A percentile compares a stretch with the other conserved stretches of the same genome.
phyloP scores from a whole-genome alignment of 805 yeast genomes.

The Yamadazyma laniorum region DNA sequence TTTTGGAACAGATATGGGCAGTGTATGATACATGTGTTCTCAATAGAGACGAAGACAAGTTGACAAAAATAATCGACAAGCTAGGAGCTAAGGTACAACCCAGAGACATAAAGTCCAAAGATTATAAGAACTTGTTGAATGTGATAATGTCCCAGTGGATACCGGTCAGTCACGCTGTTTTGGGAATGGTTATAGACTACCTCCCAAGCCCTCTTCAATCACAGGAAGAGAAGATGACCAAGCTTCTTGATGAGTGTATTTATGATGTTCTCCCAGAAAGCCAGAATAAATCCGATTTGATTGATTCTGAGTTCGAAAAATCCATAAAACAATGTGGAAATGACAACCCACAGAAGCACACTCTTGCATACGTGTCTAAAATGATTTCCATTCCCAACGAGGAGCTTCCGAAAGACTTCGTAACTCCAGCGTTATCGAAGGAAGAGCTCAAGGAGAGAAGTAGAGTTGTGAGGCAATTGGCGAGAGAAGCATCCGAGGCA shows the following conservation, averaged over 20 bases:
- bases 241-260: constrained; percentile 47
- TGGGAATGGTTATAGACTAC: constrained; percentile 79
- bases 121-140: constrained; percentile 58
- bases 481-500: constrained; percentile 63
- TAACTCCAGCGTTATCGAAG: constrained; percentile 37
- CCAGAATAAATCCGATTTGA: constrained; percentile 28
- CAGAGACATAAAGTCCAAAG: constrained; percentile 78
- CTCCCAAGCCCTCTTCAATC: constrained; percentile 81
- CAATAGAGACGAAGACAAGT: constrained; percentile 64
- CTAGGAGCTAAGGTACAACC: constrained; percentile 67
- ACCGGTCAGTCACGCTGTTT: constrained; percentile 83
- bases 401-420: constrained; percentile 63
- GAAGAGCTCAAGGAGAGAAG: constrained; percentile 65
- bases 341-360: constrained; percentile 49
- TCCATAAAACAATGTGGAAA: constrained; percentile 69
- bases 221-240: constrained; percentile 69
- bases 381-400: constrained; percentile 80
- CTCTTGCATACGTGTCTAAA: constrained; percentile 79
- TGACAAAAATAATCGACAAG: constrained; percentile 72
- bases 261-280: constrained; percentile 46
- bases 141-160: constrained; percentile 89
- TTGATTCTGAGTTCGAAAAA: constrained; percentile 48
- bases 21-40: constrained; percentile 70
- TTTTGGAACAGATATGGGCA: constrained; percentile 90
- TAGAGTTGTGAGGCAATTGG: constrained; percentile 62